Evolutionary conservation across 2,329 filamentous ascomycete species (phyloP).

Genomic region (Xylariaceae sp.): DNA sequence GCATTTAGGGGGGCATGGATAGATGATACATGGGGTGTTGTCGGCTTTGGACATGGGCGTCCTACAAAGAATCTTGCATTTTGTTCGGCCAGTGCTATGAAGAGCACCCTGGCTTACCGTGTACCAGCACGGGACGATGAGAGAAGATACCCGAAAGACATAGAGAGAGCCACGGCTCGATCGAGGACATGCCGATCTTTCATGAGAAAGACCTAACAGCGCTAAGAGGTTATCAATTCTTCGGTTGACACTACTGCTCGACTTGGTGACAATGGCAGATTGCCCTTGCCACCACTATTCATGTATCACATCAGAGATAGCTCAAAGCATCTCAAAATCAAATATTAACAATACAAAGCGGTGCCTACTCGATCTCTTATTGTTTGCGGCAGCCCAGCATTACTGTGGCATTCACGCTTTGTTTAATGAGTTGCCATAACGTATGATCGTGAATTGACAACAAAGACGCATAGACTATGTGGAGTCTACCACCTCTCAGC

Average conservation of each 20-base stretch:
- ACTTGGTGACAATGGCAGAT: background rate
- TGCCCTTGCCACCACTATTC: conserved; percentile 4
- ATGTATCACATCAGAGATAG: conserved; percentile 19
- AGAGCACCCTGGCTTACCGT: conserved; percentile 1
- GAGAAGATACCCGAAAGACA: conserved; percentile 20
- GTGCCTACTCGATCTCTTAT: conserved; percentile 24
- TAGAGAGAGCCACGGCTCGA: background rate
- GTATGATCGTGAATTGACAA: conserved; percentile 17
- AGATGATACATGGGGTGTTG: conserved; percentile 24
- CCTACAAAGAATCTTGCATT: conserved; percentile 15
- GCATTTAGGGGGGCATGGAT: conserved; percentile 16
- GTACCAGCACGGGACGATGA: conserved; percentile 16
- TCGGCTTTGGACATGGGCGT: conserved; percentile 32
- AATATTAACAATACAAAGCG: conserved; percentile 29
- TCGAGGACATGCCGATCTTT: conserved; percentile 1
- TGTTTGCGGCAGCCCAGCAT: conserved; percentile 37
- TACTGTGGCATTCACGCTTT: conserved; percentile 29
- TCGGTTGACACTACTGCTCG: conserved; percentile 4
- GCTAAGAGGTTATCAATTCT: background rate
- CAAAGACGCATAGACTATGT: conserved; percentile 27
- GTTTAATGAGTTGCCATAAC: conserved; percentile 27
- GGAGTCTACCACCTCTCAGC: background rate
- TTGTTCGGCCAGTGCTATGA: conserved; percentile 12
- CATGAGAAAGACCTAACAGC: background rate
- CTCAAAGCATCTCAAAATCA: conserved; percentile 31